Evolutionary conservation across 2,329 filamentous ascomycete genomes (phyloP).

Genomic region (Colletotrichum sp.): DNA sequence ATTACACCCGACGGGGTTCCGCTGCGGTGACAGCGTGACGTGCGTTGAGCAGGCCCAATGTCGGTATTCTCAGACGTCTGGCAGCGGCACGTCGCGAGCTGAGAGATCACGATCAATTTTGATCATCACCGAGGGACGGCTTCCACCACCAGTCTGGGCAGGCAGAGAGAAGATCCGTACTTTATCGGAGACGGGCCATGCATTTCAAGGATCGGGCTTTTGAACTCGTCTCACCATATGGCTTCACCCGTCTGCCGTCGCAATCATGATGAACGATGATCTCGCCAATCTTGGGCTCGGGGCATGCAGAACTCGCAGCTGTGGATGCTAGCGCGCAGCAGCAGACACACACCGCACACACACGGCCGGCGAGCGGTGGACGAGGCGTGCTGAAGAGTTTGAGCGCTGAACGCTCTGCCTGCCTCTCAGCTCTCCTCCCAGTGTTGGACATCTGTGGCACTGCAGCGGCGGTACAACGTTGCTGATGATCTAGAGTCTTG

Average conservation of each 20-base stretch:
- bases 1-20: neutral
- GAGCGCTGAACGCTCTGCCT: neutral
- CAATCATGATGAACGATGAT: constrained; percentile 1
- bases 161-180: constrained; percentile 9
- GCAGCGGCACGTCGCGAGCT: neutral
- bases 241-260: neutral
- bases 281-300: constrained; percentile 13
- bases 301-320: constrained; percentile 1
- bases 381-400: neutral
- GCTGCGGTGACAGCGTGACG: neutral
- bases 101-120: neutral
- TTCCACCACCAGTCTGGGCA: neutral
- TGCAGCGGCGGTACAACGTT: constrained; percentile 7
- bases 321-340: neutral
- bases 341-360: neutral
- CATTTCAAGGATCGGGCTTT: neutral
- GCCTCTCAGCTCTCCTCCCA: neutral
- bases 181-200: constrained; percentile 7
- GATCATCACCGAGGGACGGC: constrained; percentile 4
- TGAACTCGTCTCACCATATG: neutral
- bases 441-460: neutral
- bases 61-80: neutral
- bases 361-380: neutral
- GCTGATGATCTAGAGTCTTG: constrained; percentile 10
- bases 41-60: neutral